Evolutionary conservation across 805 yeast species (phyloP).

Genomic region (Kodamaea neixiangensis): DNA sequence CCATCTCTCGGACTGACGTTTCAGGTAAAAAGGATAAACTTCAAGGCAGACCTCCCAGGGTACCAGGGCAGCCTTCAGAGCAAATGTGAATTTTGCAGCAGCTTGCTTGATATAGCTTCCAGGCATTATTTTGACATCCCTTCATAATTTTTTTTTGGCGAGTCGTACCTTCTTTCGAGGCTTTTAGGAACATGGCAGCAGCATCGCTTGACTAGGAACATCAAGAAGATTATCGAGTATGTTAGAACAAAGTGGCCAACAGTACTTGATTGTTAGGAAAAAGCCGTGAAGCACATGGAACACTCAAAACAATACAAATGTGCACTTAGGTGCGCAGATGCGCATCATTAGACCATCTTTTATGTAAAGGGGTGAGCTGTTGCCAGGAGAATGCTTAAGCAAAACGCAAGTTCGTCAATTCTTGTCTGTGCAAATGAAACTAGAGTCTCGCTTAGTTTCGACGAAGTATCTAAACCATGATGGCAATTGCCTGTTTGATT

Average conservation of each 20-base stretch:
- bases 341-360: background rate
- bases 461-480: background rate
- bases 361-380: background rate
- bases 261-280: background rate
- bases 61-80: background rate
- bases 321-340: background rate
- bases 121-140: background rate
- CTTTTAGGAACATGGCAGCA: background rate
- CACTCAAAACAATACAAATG: background rate
- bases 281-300: background rate
- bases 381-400: background rate
- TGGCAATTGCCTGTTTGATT: background rate
- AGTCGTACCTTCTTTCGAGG: background rate
- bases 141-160: background rate
- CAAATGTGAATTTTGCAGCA: background rate
- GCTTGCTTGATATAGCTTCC: background rate
- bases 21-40: background rate
- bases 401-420: background rate
- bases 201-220: background rate
- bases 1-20: background rate
- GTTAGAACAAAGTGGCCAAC: background rate
- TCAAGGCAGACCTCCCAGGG: background rate
- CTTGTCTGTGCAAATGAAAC: background rate
- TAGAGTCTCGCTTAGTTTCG: conserved; percentile 2
- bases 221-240: background rate